Percentiles rank a stretch among this genome's conserved stretches.
Conservation (phyloP, 2,329 filamentous ascomycete species). For the Lachnellula hyalina region DNA sequence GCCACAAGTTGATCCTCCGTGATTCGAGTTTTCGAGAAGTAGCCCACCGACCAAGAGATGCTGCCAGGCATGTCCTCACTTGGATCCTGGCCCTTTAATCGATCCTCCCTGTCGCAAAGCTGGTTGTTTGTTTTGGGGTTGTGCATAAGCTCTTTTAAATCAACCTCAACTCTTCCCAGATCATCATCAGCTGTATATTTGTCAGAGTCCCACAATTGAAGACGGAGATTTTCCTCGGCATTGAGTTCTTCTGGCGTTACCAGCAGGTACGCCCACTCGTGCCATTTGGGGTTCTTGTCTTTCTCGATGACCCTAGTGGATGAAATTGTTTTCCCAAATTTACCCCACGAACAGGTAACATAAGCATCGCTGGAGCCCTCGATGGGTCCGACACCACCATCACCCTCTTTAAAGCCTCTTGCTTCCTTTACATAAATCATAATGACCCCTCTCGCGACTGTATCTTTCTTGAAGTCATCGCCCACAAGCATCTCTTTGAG, state of each 20-base stretch:
- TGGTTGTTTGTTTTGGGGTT: constrained; percentile 52
- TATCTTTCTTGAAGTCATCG: constrained; percentile 76
- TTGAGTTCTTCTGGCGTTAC: constrained; percentile 68
- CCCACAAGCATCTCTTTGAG: constrained; percentile 73
- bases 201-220: constrained; percentile 75
- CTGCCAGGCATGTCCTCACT: constrained; percentile 65
- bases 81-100: constrained; percentile 58
- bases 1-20: constrained; percentile 54
- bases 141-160: constrained; percentile 60
- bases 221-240: constrained; percentile 60
- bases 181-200: constrained; percentile 69
- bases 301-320: constrained; percentile 60
- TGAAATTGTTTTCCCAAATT: constrained; percentile 65
- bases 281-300: constrained; percentile 65
- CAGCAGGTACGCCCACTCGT: constrained; percentile 64
- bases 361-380: constrained; percentile 65
- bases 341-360: constrained; percentile 69
- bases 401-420: constrained; percentile 66
- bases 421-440: constrained; percentile 62
- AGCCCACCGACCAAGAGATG: constrained; percentile 65
- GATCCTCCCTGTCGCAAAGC: constrained; percentile 58
- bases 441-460: constrained; percentile 56
- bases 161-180: constrained; percentile 65
- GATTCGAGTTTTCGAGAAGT: constrained; percentile 62
- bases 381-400: constrained; percentile 55